Evolutionary conservation across 495 filamentous ascomycete species (phyloP), one percentile per base, ranked within the genome.

Genomic region (Neurospora sp.): DNA sequence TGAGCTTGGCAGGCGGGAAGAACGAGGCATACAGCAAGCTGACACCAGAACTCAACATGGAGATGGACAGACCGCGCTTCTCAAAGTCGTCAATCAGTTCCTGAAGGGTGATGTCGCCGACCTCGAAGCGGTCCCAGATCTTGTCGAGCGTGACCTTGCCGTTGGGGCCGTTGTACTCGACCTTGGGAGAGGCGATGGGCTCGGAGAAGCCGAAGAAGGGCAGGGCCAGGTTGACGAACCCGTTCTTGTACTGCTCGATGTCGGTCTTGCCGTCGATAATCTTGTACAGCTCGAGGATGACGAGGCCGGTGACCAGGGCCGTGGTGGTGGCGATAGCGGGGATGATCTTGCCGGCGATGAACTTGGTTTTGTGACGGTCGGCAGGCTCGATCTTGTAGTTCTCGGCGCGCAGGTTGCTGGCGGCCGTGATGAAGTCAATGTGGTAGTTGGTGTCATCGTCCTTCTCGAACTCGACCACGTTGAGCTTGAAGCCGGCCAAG

Each of bases 341-440:
- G 76, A 99, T 98, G 76, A 99, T 99, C 87, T 98, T 99, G 79
- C 96, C 96, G 35, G 96, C 96, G 82, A 99, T 98, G 83, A 98
- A 98, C 84, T 99, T 99, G 71, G 94, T 99, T 88, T 94, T 94
- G 87, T 98, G 96, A 70, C 92, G 88, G 78, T 99, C 94, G 0
- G 96, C 94, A 73, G 90, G 88, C 74, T 91, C 87, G 76, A 99
- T 99, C 72, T 93, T 94, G 86, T 99, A 99, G 81, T 99, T 99
- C 78, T 97, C 91, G 8, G 96, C 96, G 69, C 96, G 93, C 40
- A 98, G 86, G 81, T 99, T 99, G 85, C 94, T 97, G 71, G 94
- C 93, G 1, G 94, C 94, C 8, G 96, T 94, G 81, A 99, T 99
- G 85, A 99, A 98, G 83, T 98, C 96, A 80, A 99, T 99, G 84